Base-by-base conservation (phyloP, 176 grass and related monocot species). In the Bothriochloa decipiens region DNA sequence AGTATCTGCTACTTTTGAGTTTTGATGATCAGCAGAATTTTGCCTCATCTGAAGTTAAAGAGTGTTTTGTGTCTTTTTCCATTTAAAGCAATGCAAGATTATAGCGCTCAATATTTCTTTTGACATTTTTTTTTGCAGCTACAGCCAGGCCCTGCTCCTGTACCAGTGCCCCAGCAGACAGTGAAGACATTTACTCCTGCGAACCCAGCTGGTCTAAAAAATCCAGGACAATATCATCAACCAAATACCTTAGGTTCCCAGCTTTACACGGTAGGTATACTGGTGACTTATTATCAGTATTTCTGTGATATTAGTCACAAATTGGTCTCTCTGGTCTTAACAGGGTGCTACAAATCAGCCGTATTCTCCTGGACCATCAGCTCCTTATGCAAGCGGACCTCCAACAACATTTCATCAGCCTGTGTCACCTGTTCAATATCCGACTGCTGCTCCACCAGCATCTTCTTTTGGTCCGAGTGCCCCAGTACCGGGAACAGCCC, bases 211-310 rank as follows among this genome's bases (percentile, higher is more conserved):
- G 76, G 90, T 84, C 91, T 99, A 5, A 96, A 86, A 94, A 96
- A 99, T 50, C 81, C 90, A 17, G 96, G 96, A 73, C 89, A 99
- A 75, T 99, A 99, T 78, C 93, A 99, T 18, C 96, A 96, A 84
- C 81, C 86, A 61, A 95, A 79, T 80, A 91, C 86, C 70, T 88
- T 99, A 82, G 96, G 91, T 63, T 94, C 96, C 73, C 96, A 99
- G 71, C 86, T 99, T 42, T 99, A 91, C 83, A 76, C 86, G 26
- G 96, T 99, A 71, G 68, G 90, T 92, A 74, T 67, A 86, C 70
- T 81, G 41, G 75, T 77, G 32, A 58, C 61, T 35, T 79, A 61
- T 65, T 50, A 39, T 63, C 79, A 70, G 15, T 74, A 39, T 70
- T 84, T 26, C 66, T 70, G 5, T 70, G 58, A 53, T 86, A 71